Evolutionary conservation across 192 early-diverging fungal species (phyloP).

Genomic region (Coemansia sp.): DNA sequence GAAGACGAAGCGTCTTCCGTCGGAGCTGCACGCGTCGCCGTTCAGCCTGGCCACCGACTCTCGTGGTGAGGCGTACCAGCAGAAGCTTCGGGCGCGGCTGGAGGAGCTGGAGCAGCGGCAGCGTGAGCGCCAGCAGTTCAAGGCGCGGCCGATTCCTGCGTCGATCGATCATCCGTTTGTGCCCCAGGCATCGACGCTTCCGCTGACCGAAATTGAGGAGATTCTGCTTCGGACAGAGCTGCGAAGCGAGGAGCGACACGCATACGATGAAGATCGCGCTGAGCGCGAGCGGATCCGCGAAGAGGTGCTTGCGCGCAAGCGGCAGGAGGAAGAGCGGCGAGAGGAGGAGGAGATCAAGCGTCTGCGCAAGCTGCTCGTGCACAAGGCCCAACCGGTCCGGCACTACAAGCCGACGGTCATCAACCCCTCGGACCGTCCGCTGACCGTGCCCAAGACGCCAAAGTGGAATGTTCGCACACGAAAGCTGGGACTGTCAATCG

Average conservation of each 20-base stretch:
- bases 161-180: slow-evolving; percentile 59
- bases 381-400: slow-evolving; percentile 61
- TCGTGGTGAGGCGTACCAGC: slow-evolving; percentile 51
- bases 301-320: slow-evolving; percentile 53
- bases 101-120: slow-evolving; percentile 47
- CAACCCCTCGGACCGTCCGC: slow-evolving; percentile 53
- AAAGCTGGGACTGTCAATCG: too few relatives aligned
- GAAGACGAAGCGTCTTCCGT: slow-evolving; percentile 24
- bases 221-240: slow-evolving; percentile 54
- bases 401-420: slow-evolving; percentile 52
- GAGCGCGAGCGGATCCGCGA: slow-evolving; percentile 54
- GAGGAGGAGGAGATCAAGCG: slow-evolving; percentile 56
- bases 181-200: slow-evolving; percentile 51
- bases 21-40: slow-evolving; percentile 54
- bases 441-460: slow-evolving; percentile 56
- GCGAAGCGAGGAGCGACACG: slow-evolving; percentile 62
- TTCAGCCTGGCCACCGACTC: slow-evolving; percentile 58
- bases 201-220: slow-evolving; percentile 45
- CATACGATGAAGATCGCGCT: slow-evolving; percentile 57
- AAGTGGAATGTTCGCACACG: slow-evolving; percentile 42
- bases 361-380: slow-evolving; percentile 54
- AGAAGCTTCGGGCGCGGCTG: slow-evolving; percentile 39
- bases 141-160: slow-evolving; percentile 54
- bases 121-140: slow-evolving; percentile 48
- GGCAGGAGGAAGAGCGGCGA: slow-evolving; percentile 48